Conservation (phyloP, 2,329 filamentous ascomycete species). For the Arachnomyces sp. region DNA sequence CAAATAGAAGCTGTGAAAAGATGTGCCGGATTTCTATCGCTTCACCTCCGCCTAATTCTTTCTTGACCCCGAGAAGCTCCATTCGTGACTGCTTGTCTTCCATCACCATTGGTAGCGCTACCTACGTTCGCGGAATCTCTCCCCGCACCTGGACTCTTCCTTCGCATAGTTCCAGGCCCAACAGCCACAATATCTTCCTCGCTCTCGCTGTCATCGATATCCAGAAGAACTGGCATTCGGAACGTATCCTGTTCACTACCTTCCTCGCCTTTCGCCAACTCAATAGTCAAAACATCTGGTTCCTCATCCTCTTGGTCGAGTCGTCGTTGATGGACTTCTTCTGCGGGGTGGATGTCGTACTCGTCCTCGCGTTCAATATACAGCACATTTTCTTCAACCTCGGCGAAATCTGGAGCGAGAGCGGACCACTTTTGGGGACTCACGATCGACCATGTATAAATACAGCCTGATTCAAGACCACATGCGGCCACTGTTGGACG, state of each 20-base stretch:
- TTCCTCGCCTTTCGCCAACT: constrained; percentile 53
- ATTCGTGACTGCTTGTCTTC: constrained; percentile 8
- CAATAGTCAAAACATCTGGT: constrained; percentile 77
- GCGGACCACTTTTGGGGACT: constrained; percentile 97
- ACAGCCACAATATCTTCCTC: constrained; percentile 74
- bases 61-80: constrained; percentile 18
- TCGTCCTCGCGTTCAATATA: constrained; percentile 95
- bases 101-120: constrained; percentile 30
- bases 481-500: constrained; percentile 82
- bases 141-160: constrained; percentile 70
- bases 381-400: constrained; percentile 97
- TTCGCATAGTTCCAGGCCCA: constrained; percentile 71
- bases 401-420: constrained; percentile 88
- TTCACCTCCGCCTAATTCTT: constrained; percentile 25
- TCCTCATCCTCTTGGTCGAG: constrained; percentile 89
- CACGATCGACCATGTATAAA: constrained; percentile 94
- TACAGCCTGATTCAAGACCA: constrained; percentile 81
- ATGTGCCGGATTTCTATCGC: too few species aligned
- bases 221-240: constrained; percentile 84
- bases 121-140: constrained; percentile 49
- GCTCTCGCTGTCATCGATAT: constrained; percentile 87
- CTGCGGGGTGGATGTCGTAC: constrained; percentile 92
- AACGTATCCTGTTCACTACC: constrained; percentile 55
- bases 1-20: too few species aligned
- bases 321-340: constrained; percentile 85